Evolutionary conservation across 2,329 filamentous ascomycete species (phyloP).

Genomic region (Aspergillus ochraceus): DNA sequence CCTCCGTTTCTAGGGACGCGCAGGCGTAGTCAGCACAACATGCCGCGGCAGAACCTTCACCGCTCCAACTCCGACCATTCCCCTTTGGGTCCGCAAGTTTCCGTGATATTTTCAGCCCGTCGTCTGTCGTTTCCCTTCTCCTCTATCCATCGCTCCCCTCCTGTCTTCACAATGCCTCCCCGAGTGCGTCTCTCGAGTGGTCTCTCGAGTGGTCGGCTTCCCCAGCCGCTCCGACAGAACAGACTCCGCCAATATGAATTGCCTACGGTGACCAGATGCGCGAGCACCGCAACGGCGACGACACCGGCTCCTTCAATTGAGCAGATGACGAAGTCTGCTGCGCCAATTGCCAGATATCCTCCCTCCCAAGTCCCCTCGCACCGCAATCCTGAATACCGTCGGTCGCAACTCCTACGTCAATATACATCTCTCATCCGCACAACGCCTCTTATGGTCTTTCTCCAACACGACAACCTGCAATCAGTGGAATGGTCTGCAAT

Average conservation of each 20-base stretch:
- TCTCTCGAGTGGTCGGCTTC: conserved; percentile 38
- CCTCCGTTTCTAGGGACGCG: not conserved
- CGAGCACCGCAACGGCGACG: conserved; percentile 49
- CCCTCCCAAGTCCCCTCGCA: conserved; percentile 82
- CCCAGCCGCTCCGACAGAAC: conserved; percentile 37
- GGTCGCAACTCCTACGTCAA: conserved; percentile 81
- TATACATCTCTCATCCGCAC: conserved; percentile 88
- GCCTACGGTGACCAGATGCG: conserved; percentile 39
- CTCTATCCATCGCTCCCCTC: not conserved
- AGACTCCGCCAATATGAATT: conserved; percentile 39
- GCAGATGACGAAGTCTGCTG: conserved; percentile 45
- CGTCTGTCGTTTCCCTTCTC: conserved; percentile 2
- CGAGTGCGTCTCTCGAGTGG: conserved; percentile 48
- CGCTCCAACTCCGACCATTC: conserved; percentile 19
- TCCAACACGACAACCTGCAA: conserved; percentile 76
- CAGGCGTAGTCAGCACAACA: conserved; percentile 5
- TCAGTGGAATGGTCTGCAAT: conserved; percentile 74
- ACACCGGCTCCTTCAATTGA: conserved; percentile 55
- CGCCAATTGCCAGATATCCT: conserved; percentile 53
- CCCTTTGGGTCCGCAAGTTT: conserved; percentile 17
- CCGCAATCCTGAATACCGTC: conserved; percentile 80
- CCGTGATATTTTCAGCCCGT: conserved; percentile 17
- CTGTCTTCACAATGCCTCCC: conserved; percentile 51
- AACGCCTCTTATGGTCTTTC: conserved; percentile 80
- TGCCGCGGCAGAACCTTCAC: conserved; percentile 24